Conservation (phyloP, 768 basidiomycete species). For the Mycena vulgaris region DNA sequence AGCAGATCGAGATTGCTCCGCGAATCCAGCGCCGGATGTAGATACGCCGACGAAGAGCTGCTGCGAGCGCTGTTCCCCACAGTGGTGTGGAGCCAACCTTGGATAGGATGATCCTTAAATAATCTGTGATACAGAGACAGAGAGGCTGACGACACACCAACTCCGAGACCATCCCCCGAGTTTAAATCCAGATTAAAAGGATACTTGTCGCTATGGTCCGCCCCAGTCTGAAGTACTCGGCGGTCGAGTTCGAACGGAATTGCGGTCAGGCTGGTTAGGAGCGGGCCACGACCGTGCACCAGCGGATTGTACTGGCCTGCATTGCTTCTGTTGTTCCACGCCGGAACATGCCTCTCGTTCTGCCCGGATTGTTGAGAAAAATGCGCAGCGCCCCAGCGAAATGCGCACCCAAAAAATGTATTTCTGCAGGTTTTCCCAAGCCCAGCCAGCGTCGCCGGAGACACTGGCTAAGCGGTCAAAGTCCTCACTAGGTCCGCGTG, state of each 20-base stretch:
- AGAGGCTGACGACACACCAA: conserved; percentile 37
- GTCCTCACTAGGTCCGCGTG: too few relatives aligned
- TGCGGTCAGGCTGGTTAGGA: conserved; percentile 38
- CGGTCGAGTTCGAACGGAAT: conserved; percentile 34
- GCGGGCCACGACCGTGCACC: conserved; percentile 40
- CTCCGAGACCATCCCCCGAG: conserved; percentile 44
- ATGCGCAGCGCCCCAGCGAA: not conserved
- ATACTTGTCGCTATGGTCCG: conserved; percentile 39
- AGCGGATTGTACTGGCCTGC: conserved; percentile 39
- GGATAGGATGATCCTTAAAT: not conserved
- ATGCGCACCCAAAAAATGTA: conserved; percentile 35
- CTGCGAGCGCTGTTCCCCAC: conserved; percentile 35
- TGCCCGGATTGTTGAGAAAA: conserved; percentile 3
- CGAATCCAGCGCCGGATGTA: conserved; percentile 33
- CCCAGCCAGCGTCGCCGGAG: conserved; percentile 43
- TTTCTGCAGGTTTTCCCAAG: conserved; percentile 43
- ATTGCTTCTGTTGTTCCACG: conserved; percentile 42
- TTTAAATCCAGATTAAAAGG: conserved; percentile 49
- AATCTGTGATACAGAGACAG: not conserved
- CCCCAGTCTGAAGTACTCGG: conserved; percentile 39
- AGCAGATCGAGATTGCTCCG: too few relatives aligned
- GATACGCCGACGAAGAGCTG: conserved; percentile 34
- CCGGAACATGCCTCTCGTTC: conserved; percentile 41
- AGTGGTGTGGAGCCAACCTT: conserved; percentile 36
- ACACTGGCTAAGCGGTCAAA: conserved; percentile 42